These are phyloP conservation scores for Spathaspora sp. DNA, from an alignment of 805 yeast genomes.

Conservation along the genomic window DNA sequence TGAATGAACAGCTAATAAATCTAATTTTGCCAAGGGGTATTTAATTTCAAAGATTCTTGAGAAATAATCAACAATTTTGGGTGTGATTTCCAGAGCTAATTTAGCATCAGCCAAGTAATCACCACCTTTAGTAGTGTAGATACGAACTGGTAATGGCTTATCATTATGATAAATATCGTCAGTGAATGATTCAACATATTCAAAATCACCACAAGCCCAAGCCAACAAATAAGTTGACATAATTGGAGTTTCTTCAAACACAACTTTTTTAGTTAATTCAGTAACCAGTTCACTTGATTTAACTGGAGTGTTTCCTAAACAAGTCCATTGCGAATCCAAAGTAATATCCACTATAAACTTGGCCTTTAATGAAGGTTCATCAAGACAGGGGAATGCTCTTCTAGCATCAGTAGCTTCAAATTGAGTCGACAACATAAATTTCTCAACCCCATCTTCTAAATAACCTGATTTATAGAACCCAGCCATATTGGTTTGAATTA, in stretches of 20 bases:
- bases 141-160: conserved; percentile 44
- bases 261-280: conserved; percentile 20
- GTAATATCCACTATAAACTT: conserved; percentile 46
- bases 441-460: conserved; percentile 31
- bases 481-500: conserved; percentile 53
- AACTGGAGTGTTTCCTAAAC: conserved; percentile 48
- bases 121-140: conserved; percentile 54
- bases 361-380: conserved; percentile 55
- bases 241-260: conserved; percentile 45
- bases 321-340: conserved; percentile 28
- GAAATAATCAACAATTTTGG: conserved; percentile 48
- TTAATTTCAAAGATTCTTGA: conserved; percentile 44
- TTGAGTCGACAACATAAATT: conserved; percentile 48
- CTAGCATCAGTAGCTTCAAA: conserved; percentile 60
- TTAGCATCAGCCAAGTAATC: conserved; percentile 39
- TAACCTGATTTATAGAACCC: conserved; percentile 52
- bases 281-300: conserved; percentile 2
- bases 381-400: conserved; percentile 56
- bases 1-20: conserved; percentile 73
- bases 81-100: conserved; percentile 46
- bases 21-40: conserved; percentile 80
- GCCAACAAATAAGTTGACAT: conserved; percentile 58
- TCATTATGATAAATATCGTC: conserved; percentile 31
- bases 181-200: conserved; percentile 47
- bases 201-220: conserved; percentile 58